phyloP scores from a whole-genome alignment of 169 alveolate genomes.

The Toxoplasma gondii region DNA sequence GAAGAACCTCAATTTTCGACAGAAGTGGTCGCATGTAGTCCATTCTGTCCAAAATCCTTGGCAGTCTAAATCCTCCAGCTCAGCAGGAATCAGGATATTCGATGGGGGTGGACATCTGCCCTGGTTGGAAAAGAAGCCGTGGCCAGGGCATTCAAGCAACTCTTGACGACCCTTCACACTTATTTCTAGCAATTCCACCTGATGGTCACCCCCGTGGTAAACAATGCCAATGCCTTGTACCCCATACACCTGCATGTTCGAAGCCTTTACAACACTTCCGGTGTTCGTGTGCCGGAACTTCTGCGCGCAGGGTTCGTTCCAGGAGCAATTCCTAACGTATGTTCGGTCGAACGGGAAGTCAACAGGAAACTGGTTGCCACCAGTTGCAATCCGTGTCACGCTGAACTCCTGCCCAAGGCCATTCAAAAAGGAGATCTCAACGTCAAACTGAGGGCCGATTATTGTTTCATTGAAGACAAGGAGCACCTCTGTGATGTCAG shows the following conservation, averaged over 20 bases:
- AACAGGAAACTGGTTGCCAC: constrained; percentile 25
- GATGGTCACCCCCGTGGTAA: neutral
- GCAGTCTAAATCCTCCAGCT: constrained; percentile 5
- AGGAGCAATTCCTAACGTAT: neutral
- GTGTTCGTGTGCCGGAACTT: neutral
- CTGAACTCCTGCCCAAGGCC: constrained; percentile 39
- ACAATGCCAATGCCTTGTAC: neutral
- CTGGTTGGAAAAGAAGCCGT: constrained; percentile 5
- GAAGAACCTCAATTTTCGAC: constrained; percentile 9
- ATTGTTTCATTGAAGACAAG: neutral
- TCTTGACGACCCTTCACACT: constrained; percentile 25
- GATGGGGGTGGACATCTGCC: neutral
- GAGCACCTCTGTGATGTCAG: constrained; percentile 3
- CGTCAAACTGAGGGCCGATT: neutral
- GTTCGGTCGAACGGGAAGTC: constrained; percentile 13
- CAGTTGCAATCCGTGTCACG: neutral
- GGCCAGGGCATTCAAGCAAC: neutral
- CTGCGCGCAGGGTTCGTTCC: neutral
- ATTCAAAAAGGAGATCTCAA: constrained; percentile 9
- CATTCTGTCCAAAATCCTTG: constrained; percentile 39
- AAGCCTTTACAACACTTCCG: neutral
- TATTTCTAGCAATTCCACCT: constrained; percentile 1
- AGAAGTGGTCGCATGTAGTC: constrained; percentile 36
- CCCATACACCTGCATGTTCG: constrained; percentile 2
- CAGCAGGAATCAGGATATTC: neutral